These are phyloP conservation scores for Setaria viridis DNA, from an alignment of 202 grass and related monocot genomes.

Conservation along the genomic window DNA sequence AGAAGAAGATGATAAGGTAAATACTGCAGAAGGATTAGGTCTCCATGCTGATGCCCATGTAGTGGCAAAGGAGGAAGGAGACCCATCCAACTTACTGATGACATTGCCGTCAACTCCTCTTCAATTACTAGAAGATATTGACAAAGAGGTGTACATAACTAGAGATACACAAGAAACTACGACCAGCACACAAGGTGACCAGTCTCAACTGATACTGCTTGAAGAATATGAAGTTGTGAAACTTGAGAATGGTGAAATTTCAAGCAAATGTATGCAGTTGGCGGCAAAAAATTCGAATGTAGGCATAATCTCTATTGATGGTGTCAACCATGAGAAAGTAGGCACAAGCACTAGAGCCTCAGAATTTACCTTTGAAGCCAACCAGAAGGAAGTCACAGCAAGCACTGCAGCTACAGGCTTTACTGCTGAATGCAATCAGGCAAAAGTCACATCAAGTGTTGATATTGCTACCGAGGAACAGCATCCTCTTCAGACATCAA, in stretches of 20 bases:
- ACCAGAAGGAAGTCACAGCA: constrained; percentile 1
- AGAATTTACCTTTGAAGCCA: constrained; percentile 38
- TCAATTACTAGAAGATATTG: constrained; percentile 40
- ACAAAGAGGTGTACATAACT: constrained; percentile 4
- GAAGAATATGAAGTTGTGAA: constrained; percentile 44
- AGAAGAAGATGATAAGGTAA: constrained; percentile 3
- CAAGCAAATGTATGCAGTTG: constrained; percentile 21
- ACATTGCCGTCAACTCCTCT: constrained; percentile 18
- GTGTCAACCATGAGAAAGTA: constrained; percentile 31
- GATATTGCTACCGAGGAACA: constrained; percentile 27
- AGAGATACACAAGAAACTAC: constrained; percentile 32
- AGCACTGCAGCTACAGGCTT: constrained; percentile 8
- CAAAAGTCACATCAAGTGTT: background rate
- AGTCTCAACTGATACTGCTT: constrained; percentile 22
- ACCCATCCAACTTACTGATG: background rate
- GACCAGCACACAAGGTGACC: constrained; percentile 30
- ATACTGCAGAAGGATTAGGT: background rate
- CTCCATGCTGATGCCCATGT: background rate
- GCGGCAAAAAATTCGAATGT: constrained; percentile 21
- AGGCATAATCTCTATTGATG: background rate
- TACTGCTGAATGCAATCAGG: constrained; percentile 25
- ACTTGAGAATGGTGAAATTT: constrained; percentile 45
- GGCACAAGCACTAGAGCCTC: background rate
- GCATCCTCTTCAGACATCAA: constrained; percentile 32
- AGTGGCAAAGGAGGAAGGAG: constrained; percentile 10